A percentile compares a stretch with the other conserved stretches of the same genome.
Evolutionary conservation across 306 rosid genomes (phyloP).

Genomic region (Delonix regia): DNA sequence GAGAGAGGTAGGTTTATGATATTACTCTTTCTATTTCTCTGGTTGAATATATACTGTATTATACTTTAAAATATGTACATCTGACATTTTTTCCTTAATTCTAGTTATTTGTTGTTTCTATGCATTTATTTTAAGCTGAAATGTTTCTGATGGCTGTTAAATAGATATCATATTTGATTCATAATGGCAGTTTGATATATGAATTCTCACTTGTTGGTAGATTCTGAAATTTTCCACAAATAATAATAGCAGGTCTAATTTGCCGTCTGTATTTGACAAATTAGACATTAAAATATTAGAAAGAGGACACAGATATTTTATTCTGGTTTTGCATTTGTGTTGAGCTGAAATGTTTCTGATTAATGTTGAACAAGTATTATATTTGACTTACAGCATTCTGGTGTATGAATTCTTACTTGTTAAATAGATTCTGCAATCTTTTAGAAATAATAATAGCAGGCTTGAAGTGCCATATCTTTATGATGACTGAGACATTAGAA

Average conservation of each 20-base stretch:
- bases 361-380: background rate
- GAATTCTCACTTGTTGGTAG: background rate
- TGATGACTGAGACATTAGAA: slow-evolving; percentile 12
- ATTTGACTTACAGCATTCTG: background rate
- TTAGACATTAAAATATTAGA: background rate
- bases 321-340: background rate
- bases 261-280: background rate
- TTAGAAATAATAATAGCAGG: background rate
- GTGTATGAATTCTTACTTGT: background rate
- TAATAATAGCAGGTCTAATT: background rate
- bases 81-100: slow-evolving; percentile 25
- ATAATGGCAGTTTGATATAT: background rate
- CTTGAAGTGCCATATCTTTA: background rate
- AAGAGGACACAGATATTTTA: background rate
- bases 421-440: background rate
- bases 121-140: background rate
- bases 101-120: background rate
- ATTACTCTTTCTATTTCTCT: slow-evolving; percentile 12
- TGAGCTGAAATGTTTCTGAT: background rate
- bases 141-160: background rate
- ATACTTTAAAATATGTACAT: slow-evolving; percentile 6
- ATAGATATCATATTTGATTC: background rate
- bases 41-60: background rate
- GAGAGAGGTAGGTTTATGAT: slow-evolving; percentile 61
- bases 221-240: slow-evolving; percentile 5